phyloP scores from a whole-genome alignment of 176 grass and related monocot genomes.

The Bolboschoenus planiculmis region DNA sequence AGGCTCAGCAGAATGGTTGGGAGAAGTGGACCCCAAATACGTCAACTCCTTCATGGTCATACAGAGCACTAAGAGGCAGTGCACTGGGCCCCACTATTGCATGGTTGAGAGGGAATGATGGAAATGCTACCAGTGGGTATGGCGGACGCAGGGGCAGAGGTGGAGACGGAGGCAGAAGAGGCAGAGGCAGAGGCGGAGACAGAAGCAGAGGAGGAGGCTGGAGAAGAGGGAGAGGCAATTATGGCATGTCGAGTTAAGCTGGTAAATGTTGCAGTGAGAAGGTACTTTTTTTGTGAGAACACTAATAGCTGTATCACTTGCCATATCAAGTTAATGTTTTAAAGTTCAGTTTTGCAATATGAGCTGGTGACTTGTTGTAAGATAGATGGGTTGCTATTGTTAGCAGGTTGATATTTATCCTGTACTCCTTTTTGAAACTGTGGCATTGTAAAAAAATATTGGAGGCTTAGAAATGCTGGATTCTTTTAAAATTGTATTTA shows the following conservation, averaged over 20 bases:
- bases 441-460: background rate
- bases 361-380: background rate
- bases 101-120: conserved; percentile 47
- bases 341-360: background rate
- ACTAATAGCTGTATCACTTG: background rate
- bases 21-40: conserved; percentile 42
- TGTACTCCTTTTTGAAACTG: background rate
- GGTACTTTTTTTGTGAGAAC: background rate
- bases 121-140: background rate
- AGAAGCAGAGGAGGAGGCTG: background rate
- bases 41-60: conserved; percentile 62
- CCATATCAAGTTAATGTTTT: background rate
- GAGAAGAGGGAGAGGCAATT: background rate
- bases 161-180: background rate
- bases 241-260: background rate
- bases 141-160: background rate
- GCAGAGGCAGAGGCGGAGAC: background rate
- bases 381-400: background rate
- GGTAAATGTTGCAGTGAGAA: background rate
- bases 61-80: conserved; percentile 54
- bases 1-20: conserved; percentile 53
- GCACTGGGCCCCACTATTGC: conserved; percentile 76
- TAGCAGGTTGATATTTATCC: background rate
- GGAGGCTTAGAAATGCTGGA: background rate
- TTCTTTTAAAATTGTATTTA: background rate